A percentile compares a stretch with the other conserved stretches of the same genome.
Conservation (phyloP, 2,329 filamentous ascomycete species). For the Fusarium illudens region DNA sequence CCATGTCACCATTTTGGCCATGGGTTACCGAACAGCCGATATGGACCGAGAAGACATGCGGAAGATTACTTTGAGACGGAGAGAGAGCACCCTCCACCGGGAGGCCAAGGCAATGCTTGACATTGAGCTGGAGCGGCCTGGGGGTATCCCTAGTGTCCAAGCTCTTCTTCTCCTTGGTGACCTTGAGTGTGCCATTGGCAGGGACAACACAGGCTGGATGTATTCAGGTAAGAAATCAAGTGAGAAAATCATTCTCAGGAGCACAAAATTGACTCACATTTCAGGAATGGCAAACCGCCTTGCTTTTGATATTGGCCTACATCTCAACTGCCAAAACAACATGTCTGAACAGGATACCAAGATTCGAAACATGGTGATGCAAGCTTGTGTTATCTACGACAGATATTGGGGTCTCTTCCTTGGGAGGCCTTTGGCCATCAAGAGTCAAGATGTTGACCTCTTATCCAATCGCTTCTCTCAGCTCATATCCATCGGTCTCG, state of each 20-base stretch:
- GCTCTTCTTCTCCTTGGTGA: constrained; percentile 61
- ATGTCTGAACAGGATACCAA: constrained; percentile 57
- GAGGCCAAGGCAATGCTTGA: constrained; percentile 65
- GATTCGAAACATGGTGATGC: constrained; percentile 60
- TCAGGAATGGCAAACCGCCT: constrained; percentile 55
- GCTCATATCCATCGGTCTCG: constrained; percentile 47
- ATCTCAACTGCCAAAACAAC: constrained; percentile 54
- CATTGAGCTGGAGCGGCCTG: constrained; percentile 60
- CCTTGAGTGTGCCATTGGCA: constrained; percentile 61
- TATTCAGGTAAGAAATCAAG: constrained; percentile 55
- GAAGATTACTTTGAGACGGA: constrained; percentile 54
- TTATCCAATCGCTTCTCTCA: constrained; percentile 56
- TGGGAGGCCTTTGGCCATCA: constrained; percentile 62
- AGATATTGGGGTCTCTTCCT: constrained; percentile 65
- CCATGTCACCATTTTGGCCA: constrained; percentile 61
- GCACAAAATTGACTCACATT: neutral
- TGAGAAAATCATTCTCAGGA: neutral
- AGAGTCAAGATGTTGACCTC: constrained; percentile 59
- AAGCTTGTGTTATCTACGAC: constrained; percentile 62
- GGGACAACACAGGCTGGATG: constrained; percentile 64
- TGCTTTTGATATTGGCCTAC: constrained; percentile 58
- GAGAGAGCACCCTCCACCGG: constrained; percentile 61
- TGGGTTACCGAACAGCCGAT: constrained; percentile 62
- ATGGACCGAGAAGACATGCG: constrained; percentile 58
- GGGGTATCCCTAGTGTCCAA: constrained; percentile 61